A percentile compares a stretch with the other conserved stretches of the same genome.
phyloP scores from a whole-genome alignment of 139 green algal genomes.

The Desmodesmus armatus region DNA sequence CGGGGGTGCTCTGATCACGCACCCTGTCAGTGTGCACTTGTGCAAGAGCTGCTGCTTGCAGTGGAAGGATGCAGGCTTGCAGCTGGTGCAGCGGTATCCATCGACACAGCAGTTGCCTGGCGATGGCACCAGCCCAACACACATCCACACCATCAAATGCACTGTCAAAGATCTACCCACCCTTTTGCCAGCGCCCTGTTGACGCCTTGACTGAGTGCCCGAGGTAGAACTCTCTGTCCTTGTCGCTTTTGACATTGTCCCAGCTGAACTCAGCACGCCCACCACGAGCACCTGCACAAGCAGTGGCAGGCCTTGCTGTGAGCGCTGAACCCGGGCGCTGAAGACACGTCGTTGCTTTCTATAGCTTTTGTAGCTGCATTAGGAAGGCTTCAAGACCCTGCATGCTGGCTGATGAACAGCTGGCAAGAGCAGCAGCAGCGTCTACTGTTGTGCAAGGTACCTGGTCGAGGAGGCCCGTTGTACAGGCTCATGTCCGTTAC shows the following conservation, averaged over 20 bases:
- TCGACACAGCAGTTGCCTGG: too few species aligned
- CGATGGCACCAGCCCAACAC: too few species aligned
- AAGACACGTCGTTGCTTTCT: too few species aligned
- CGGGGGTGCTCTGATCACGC: too few species aligned
- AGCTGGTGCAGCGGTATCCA: too few species aligned
- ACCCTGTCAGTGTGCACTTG: too few species aligned
- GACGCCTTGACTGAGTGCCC: constrained; percentile 82
- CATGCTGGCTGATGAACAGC: neutral
- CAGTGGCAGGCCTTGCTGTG: neutral
- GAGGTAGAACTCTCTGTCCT: constrained; percentile 83
- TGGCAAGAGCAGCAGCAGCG: neutral
- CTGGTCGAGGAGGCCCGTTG: constrained; percentile 70
- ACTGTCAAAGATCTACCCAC: neutral
- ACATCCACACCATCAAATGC: too few species aligned
- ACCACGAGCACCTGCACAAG: constrained; percentile 59
- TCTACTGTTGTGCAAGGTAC: neutral
- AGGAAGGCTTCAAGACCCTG: neutral
- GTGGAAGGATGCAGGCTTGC: too few species aligned
- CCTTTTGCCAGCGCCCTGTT: constrained; percentile 79
- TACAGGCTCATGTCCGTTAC: constrained; percentile 65
- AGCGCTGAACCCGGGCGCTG: neutral
- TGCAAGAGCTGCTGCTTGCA: too few species aligned
- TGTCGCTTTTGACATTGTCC: constrained; percentile 77
- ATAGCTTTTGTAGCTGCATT: neutral
- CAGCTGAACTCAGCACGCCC: constrained; percentile 78